These are phyloP conservation scores for Calonectria henricotiae DNA, from an alignment of 2,329 filamentous ascomycete genomes.

Conservation along the genomic window DNA sequence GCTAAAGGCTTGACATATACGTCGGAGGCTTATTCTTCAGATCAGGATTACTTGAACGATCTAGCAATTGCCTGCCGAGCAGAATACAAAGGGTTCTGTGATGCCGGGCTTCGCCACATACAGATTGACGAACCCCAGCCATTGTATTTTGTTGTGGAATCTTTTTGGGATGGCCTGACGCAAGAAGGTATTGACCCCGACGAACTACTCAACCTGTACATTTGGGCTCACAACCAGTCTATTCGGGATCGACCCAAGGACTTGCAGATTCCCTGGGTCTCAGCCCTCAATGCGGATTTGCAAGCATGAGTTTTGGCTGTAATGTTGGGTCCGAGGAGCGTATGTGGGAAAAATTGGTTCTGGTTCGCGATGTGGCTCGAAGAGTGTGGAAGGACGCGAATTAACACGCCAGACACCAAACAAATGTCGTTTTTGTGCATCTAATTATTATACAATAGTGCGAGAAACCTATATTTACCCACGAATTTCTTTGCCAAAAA, in stretches of 20 bases:
- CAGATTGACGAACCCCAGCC: constrained; percentile 22
- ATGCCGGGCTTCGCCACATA: constrained; percentile 19
- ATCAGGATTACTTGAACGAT: neutral
- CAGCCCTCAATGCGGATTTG: constrained; percentile 25
- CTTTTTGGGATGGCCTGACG: neutral
- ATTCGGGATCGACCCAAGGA: constrained; percentile 75
- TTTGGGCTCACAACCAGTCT: constrained; percentile 54
- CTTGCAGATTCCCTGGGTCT: constrained; percentile 62
- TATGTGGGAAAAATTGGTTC: constrained; percentile 22
- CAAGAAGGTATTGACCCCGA: constrained; percentile 18
- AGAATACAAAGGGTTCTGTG: constrained; percentile 1
- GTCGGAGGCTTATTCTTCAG: constrained; percentile 1
- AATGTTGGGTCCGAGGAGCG: constrained; percentile 9
- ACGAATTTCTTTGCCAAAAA: too few species aligned
- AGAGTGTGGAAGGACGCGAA: constrained; percentile 4
- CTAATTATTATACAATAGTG: too few species aligned
- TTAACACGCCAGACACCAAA: neutral
- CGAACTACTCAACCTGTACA: constrained; percentile 25
- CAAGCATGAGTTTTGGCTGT: constrained; percentile 5
- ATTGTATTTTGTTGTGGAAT: constrained; percentile 11
- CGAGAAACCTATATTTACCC: too few species aligned
- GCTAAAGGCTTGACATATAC: constrained; percentile 17
- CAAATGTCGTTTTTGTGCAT: too few species aligned
- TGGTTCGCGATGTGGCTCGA: constrained; percentile 4
- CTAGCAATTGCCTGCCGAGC: neutral